Evolutionary conservation across 257 asterid species (phyloP).

Genomic region (Solanum chiquidenum): DNA sequence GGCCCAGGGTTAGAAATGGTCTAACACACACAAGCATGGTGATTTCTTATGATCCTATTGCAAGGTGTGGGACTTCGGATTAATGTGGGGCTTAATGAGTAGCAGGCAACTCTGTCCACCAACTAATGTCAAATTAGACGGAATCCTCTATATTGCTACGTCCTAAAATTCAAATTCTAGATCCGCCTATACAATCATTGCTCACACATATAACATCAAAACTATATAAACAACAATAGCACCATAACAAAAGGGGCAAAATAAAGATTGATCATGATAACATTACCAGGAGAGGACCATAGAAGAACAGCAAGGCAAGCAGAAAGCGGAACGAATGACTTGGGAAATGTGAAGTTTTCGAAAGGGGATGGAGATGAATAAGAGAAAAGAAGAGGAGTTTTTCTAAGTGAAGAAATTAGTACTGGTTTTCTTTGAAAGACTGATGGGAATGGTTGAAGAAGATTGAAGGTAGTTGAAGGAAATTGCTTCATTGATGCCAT

Average conservation of each 20-base stretch:
- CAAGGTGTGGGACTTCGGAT: background rate
- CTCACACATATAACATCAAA: background rate
- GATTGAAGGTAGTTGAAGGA: background rate
- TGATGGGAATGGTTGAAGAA: background rate
- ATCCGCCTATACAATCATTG: background rate
- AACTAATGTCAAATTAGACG: no score
- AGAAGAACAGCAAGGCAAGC: conserved; percentile 41
- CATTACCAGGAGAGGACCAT: conserved; percentile 46
- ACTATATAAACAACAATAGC: background rate
- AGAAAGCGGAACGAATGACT: conserved; percentile 27
- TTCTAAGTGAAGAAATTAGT: background rate
- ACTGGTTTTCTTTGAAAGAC: conserved; percentile 9
- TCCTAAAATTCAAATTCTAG: background rate
- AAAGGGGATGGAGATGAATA: background rate
- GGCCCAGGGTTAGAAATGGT: no score
- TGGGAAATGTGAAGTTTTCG: background rate
- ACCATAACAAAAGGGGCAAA: conserved; percentile 1
- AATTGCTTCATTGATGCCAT: background rate
- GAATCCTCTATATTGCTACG: no score
- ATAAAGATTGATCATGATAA: background rate
- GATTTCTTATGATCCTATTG: background rate
- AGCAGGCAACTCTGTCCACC: no score
- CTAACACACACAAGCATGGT: no score
- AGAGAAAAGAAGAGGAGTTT: background rate
- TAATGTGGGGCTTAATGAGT: background rate